Evolutionary conservation across 441 rosid species (phyloP).

Genomic region (Adansonia gregorii): DNA sequence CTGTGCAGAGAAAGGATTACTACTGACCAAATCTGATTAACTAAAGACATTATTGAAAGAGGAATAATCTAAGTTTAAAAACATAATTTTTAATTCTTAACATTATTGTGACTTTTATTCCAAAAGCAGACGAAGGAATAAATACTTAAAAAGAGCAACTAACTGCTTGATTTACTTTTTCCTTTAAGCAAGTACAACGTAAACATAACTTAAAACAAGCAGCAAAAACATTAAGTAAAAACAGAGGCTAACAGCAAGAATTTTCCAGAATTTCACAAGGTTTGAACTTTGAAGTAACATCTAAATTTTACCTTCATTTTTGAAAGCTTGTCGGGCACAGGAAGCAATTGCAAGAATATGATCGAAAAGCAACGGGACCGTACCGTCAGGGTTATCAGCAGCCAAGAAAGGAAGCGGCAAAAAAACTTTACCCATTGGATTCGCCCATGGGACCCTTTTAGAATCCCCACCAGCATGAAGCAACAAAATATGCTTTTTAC

Average conservation of each 20-base stretch:
- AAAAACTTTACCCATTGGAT: constrained; percentile 97
- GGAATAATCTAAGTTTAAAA: not conserved
- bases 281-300: not conserved
- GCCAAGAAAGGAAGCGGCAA: constrained; percentile 94
- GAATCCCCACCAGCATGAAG: constrained; percentile 99
- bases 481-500: constrained; percentile 75
- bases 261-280: not conserved
- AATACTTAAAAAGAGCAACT: not conserved
- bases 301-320: constrained; percentile 55
- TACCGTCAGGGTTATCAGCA: constrained; percentile 88
- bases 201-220: not conserved
- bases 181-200: not conserved
- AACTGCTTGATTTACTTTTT: not conserved
- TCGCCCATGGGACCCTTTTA: constrained; percentile 98
- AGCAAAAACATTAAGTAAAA: not conserved
- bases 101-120: not conserved
- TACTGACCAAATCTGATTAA: not conserved
- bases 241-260: not conserved
- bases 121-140: not conserved
- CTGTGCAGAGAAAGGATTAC: not conserved
- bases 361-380: constrained; percentile 94
- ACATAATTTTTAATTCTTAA: not conserved
- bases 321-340: constrained; percentile 81
- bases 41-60: not conserved
- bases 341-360: constrained; percentile 97